Base-by-base conservation (phyloP, 129 eudicot genomes). In the Calendula officinalis region DNA sequence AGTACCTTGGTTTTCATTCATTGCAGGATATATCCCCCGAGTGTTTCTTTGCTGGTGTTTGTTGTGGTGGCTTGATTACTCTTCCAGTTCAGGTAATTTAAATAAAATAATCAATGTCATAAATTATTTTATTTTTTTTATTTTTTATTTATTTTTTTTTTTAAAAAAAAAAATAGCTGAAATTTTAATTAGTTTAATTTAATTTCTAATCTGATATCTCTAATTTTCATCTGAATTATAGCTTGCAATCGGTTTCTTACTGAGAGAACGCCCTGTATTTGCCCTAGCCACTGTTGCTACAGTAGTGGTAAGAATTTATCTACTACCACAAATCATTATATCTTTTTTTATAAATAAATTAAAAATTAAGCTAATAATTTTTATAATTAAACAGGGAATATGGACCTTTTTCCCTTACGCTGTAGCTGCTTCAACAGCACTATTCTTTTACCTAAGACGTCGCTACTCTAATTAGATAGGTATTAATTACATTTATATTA, bases 271-370 rank as follows among this genome's bases (percentile, higher is more conserved):
- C 15, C 95, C 98, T 47, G 89, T 88, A 5, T 81, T 92, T 67
- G 95, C 96, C 45, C 66, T 92, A 13, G 98, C 98, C 17, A 85
- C 91, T 14, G 95, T 92, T 75, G 98, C 98, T 10, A 81, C 95
- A 37, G 87, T 79, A 69, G 98, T 92, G 86, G 98, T 92, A 76
- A 45, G 72, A 36, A 68, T 27, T 0, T 6, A 60, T 56, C 49
- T 38, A 37, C 16, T 35, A 9, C 64, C 66, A 34, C 52, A 53
- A 44, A 8, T 35, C 36, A 9, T 32, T 6, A 4, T 30, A 27
- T 44, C 51, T 58, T 14, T 38, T 17, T 77, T n/a, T n/a, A n/a
- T n/a, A n/a, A n/a, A n/a, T 27, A 9, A 10, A 58, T 5, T 62
- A n/a, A 50, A 16, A 39, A 36, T 6, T 17, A 52, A 48, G 40